A percentile compares a stretch with the other conserved stretches of the same genome.
Evolutionary conservation across 176 grass and related monocot species (phyloP).

Genomic region (Musa schizocarpa): DNA sequence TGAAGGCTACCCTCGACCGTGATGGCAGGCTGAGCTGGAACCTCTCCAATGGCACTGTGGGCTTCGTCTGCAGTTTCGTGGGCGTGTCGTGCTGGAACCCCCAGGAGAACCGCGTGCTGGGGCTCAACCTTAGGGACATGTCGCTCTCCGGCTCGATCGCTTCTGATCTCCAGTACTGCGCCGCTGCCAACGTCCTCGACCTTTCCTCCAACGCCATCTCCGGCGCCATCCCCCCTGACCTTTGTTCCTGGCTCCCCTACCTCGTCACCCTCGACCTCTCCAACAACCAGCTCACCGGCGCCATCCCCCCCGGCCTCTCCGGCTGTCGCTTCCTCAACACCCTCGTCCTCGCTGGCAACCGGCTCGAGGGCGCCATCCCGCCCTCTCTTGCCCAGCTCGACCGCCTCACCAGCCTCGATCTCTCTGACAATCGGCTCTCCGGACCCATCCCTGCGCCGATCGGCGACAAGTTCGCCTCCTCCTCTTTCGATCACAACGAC

Average conservation of each 20-base stretch:
- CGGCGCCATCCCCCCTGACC: slow-evolving; percentile 30
- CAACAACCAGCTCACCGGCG: slow-evolving; percentile 39
- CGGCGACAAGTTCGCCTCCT: slow-evolving; percentile 26
- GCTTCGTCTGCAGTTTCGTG: slow-evolving; percentile 42
- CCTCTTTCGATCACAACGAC: slow-evolving; percentile 41
- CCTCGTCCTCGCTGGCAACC: slow-evolving; percentile 53
- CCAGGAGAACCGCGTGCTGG: slow-evolving; percentile 64
- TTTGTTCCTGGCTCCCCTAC: slow-evolving; percentile 81
- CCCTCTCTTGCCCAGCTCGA: slow-evolving; percentile 43
- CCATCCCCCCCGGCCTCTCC: slow-evolving; percentile 59
- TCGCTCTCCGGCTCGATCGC: slow-evolving; percentile 48
- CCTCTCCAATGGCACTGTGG: slow-evolving; percentile 39
- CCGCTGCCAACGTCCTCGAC: slow-evolving; percentile 47
- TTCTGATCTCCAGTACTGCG: slow-evolving; percentile 58
- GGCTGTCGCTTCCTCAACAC: slow-evolving; percentile 66
- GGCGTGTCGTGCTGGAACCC: slow-evolving; percentile 69
- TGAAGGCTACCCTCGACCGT: slow-evolving; percentile 31
- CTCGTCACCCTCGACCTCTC: slow-evolving; percentile 69
- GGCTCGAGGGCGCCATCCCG: slow-evolving; percentile 56
- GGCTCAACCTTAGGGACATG: slow-evolving; percentile 41
- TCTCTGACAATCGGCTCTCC: slow-evolving; percentile 48
- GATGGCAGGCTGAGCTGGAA: slow-evolving; percentile 24
- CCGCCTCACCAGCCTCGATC: slow-evolving; percentile 69
- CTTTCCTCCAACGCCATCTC: slow-evolving; percentile 48
- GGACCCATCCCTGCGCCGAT: slow-evolving; percentile 58